Percentiles rank a stretch among this genome's conserved stretches.
These are phyloP conservation scores for Digitaria exilis DNA, from an alignment of 202 grass and related monocot genomes.

Conservation along the genomic window DNA sequence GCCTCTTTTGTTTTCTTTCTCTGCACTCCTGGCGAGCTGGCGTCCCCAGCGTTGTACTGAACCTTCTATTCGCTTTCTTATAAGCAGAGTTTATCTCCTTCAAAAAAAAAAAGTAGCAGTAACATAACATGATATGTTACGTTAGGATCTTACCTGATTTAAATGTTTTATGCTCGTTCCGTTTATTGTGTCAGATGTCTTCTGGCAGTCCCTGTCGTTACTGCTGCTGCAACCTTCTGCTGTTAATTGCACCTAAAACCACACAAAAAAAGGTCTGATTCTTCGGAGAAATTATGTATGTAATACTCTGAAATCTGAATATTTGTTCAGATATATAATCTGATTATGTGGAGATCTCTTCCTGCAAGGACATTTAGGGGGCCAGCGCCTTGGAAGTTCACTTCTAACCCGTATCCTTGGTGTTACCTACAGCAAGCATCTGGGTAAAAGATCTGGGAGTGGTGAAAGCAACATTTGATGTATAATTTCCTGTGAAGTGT, in stretches of 20 bases:
- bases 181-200: too few relatives aligned
- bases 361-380: neutral
- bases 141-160: neutral
- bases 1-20: too few relatives aligned
- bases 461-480: neutral
- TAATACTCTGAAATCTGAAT: neutral
- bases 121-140: too few relatives aligned
- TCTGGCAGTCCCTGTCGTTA: too few relatives aligned
- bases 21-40: too few relatives aligned
- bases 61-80: too few relatives aligned
- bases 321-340: neutral
- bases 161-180: too few relatives aligned
- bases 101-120: too few relatives aligned
- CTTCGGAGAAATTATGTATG: neutral
- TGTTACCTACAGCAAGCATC: neutral
- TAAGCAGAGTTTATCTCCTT: too few relatives aligned
- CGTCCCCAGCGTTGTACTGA: too few relatives aligned
- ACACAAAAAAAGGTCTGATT: neutral
- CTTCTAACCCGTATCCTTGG: neutral
- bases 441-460: slow-evolving; percentile 25
- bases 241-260: neutral
- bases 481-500: neutral
- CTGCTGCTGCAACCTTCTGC: too few relatives aligned
- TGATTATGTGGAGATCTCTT: neutral
- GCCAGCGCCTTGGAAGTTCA: neutral